phyloP scores from a whole-genome alignment of 768 basidiomycete species.

The Leccinum barrowsii region DNA sequence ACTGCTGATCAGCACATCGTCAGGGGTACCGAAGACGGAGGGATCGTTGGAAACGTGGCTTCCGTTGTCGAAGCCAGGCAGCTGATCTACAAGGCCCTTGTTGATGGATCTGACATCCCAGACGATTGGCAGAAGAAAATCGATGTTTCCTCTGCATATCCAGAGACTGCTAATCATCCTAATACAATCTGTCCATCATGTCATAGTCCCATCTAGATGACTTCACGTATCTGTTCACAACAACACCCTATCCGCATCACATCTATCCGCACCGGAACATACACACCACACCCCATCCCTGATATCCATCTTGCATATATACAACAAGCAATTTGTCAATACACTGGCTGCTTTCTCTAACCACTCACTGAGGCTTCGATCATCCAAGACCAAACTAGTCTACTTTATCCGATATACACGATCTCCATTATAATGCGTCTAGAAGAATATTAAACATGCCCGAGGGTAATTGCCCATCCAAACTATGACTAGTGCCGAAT shows the following conservation, averaged over 20 bases:
- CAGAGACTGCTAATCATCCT: constrained; percentile 20
- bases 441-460: constrained; percentile 3
- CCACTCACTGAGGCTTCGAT: background rate
- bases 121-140: constrained; percentile 41
- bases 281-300: background rate
- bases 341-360: background rate
- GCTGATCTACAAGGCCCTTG: constrained; percentile 41
- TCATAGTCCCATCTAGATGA: constrained; percentile 38
- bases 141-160: constrained; percentile 20
- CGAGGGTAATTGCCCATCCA: constrained; percentile 1
- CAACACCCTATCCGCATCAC: background rate
- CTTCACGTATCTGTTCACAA: background rate
- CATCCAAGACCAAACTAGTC: background rate
- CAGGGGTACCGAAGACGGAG: constrained; percentile 40
- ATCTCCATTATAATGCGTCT: constrained; percentile 11
- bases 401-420: background rate
- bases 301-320: background rate
- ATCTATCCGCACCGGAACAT: background rate
- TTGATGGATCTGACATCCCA: constrained; percentile 25
- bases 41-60: constrained; percentile 49
- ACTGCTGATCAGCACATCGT: constrained; percentile 54
- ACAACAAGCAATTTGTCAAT: background rate
- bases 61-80: constrained; percentile 45
- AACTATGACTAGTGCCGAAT: constrained; percentile 5
- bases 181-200: constrained; percentile 43